Percentiles rank a stretch among this genome's conserved stretches.
Evolutionary conservation across 1,284 basidiomycete genomes (phyloP).

Genomic region (Apiotrichum veenhuisii): DNA sequence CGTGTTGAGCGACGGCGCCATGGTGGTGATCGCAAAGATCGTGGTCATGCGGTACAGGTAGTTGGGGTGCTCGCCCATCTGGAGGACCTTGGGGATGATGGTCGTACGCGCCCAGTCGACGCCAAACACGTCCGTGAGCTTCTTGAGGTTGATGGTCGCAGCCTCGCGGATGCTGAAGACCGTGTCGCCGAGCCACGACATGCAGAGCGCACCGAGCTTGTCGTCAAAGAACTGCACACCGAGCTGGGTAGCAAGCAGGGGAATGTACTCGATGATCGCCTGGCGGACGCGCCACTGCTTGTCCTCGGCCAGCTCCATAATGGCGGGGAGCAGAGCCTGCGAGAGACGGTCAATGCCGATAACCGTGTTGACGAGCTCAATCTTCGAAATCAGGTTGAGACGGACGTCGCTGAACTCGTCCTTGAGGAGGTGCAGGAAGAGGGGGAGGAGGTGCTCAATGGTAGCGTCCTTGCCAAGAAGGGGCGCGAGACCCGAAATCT

Average conservation of each 20-base stretch:
- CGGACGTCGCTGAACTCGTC: constrained; percentile 99
- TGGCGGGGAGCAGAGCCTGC: constrained; percentile 93
- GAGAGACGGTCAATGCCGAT: constrained; percentile 96
- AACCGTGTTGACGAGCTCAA: constrained; percentile 95
- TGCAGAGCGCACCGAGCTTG: constrained; percentile 92
- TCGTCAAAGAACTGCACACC: constrained; percentile 98
- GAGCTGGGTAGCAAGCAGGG: constrained; percentile 93
- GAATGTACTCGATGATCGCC: constrained; percentile 98
- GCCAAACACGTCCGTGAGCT: constrained; percentile 96
- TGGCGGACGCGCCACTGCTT: constrained; percentile 99
- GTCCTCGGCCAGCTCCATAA: constrained; percentile 97
- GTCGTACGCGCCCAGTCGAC: constrained; percentile 94
- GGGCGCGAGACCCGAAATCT: constrained; percentile 96
- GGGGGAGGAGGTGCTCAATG: constrained; percentile 91
- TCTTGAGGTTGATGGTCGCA: constrained; percentile 94
- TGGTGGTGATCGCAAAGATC: constrained; percentile 98
- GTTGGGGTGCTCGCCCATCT: constrained; percentile 96
- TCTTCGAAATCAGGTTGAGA: constrained; percentile 96
- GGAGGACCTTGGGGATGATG: constrained; percentile 96
- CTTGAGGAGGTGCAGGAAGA: constrained; percentile 94
- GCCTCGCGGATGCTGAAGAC: constrained; percentile 98
- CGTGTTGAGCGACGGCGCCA: constrained; percentile 84
- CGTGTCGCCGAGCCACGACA: constrained; percentile 98
- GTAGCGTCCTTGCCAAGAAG: constrained; percentile 91
- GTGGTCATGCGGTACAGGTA: constrained; percentile 99